Base-by-base conservation (phyloP, 305 asterid species). In the Fraxinus ornus region DNA sequence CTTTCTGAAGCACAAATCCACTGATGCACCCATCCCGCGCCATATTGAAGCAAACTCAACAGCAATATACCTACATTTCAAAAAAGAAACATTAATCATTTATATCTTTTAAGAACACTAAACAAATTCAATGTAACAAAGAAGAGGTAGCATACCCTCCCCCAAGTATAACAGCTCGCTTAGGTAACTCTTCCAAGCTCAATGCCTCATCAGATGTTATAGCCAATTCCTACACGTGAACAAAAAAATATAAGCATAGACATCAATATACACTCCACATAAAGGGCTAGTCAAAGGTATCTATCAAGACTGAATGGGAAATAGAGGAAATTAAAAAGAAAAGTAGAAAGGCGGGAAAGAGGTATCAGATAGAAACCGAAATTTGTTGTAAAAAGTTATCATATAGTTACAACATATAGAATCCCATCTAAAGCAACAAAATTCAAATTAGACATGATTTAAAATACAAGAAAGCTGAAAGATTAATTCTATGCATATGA, bases 31-130 rank as follows among this genome's bases (percentile, higher is more conserved):
- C 98, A 96, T 94, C 78, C 99, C 99, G 66, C 99, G 89, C 99
- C 99, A 96, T 89, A 96, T 96, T 41, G 99, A 96, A 87, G 99
- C 99, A 88, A 96, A 96, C 91, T 96, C 99, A 83, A 96, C 98
- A 80, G 99, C 95, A 90, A 96, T 96, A 71, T 96, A 96, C 94
- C 99, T 96, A 76, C 75, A 83, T 80, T 78, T 68, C 39, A 68
- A 12, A 75, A 22, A 12, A 62, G 57, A 79, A 64, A 49, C 72
- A 62, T 77, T 17, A 37, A 39, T 71, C 84, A 79, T 19, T 41
- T 32, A 15, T 47, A 60, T 41, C 84, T 79, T 60, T 72, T 76
- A 12, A 47, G 72, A 74, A 84, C 76, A 55, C 82, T 17, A 81
- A 35, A 76, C 77, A 36, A 85, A 68, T 55, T 68, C 74, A 55